Conservation (phyloP, 768 basidiomycete species). For the Rhizopogon salebrosus region DNA sequence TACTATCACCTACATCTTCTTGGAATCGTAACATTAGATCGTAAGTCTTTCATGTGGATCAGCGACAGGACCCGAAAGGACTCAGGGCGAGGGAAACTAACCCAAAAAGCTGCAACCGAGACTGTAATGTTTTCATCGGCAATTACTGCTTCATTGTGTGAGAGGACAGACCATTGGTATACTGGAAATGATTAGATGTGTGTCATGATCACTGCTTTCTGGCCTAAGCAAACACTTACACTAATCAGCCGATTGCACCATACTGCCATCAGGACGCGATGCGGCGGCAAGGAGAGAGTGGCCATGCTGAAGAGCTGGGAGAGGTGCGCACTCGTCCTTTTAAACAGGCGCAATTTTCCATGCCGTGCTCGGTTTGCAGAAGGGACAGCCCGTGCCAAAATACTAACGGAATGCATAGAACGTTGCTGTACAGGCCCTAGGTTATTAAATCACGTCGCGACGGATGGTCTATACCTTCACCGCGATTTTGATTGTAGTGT, state of each 20-base stretch:
- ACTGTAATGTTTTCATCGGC: not conserved
- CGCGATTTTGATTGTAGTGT: too few species aligned
- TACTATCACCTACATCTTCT: not conserved
- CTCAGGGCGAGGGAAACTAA: not conserved
- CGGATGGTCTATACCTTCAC: too few species aligned
- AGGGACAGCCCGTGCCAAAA: too few species aligned
- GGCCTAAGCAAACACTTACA: not conserved
- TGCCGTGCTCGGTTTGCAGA: too few species aligned
- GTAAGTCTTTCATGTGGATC: not conserved
- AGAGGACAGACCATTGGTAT: not conserved
- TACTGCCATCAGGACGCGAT: not conserved
- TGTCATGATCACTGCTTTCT: not conserved
- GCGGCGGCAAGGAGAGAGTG: not conserved
- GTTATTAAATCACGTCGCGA: too few species aligned
- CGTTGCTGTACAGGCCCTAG: too few species aligned
- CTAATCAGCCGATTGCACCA: not conserved
- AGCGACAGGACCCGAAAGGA: constrained; percentile 19
- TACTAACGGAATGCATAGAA: too few species aligned
- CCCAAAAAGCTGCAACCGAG: not conserved
- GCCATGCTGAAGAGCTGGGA: not conserved
- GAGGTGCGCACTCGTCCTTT: not conserved
- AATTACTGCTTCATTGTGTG: not conserved
- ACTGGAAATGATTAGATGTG: not conserved
- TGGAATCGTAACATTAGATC: not conserved
- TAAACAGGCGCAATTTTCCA: too few species aligned